Evolutionary conservation across 208 protist genomes (phyloP).

Genomic region (Histomonas meleagridis): DNA sequence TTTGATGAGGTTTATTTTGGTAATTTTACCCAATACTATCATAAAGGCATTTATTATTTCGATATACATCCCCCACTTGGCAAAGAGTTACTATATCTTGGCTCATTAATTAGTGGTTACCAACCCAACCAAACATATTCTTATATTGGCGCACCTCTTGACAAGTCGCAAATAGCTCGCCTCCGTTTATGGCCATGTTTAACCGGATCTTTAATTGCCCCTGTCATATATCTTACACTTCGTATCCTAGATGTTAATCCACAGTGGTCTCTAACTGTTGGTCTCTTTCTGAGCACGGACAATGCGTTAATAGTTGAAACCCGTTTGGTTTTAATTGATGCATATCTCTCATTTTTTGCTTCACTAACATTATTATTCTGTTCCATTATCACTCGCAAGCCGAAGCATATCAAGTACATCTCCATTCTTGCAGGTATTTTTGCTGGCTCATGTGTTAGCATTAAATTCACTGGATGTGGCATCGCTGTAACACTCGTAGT

Average conservation of each 20-base stretch:
- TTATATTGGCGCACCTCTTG: neutral
- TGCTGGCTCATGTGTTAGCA: neutral
- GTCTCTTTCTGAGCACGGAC: neutral
- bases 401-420: neutral
- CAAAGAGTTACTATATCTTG: neutral
- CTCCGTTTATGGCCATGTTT: neutral
- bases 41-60: neutral
- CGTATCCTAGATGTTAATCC: neutral
- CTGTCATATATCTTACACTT: neutral
- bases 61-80: conserved; percentile 30
- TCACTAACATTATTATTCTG: neutral
- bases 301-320: conserved; percentile 17
- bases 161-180: neutral
- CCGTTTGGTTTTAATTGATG: neutral
- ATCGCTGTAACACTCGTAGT: neutral
- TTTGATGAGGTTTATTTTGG: conserved; percentile 36
- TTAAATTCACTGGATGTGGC: conserved; percentile 4
- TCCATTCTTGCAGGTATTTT: neutral
- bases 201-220: neutral
- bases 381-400: neutral
- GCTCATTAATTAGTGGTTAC: neutral
- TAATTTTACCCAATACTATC: conserved; percentile 16
- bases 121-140: neutral
- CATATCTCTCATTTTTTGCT: neutral
- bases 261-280: neutral